phyloP scores from a whole-genome alignment of 257 asterid species.

The Solanum rostratum region DNA sequence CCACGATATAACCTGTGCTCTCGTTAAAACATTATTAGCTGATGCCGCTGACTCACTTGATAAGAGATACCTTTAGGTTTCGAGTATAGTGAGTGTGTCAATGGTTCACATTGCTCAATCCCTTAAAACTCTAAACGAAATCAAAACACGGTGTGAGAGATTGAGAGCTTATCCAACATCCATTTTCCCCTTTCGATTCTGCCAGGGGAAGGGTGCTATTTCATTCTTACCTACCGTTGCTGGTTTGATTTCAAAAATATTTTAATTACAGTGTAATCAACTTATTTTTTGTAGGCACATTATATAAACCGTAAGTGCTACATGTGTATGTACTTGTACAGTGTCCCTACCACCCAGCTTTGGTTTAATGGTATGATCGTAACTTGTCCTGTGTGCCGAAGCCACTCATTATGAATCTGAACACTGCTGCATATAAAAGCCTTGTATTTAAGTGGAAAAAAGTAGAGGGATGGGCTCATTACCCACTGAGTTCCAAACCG shows the following conservation, averaged over 20 bases:
- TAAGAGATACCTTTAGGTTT: neutral
- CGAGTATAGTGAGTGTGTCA: neutral
- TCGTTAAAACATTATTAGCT: neutral
- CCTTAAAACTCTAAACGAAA: neutral
- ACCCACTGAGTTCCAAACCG: neutral
- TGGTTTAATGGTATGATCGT: neutral
- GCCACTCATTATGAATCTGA: neutral
- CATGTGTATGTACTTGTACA: neutral
- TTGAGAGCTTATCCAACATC: neutral
- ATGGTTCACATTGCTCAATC: neutral
- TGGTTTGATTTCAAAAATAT: neutral
- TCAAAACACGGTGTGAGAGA: neutral
- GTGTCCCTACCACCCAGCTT: neutral
- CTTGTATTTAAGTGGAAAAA: neutral
- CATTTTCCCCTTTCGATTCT: neutral
- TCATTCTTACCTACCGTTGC: neutral
- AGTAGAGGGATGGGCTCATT: neutral
- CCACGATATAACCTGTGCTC: neutral
- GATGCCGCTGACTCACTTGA: neutral
- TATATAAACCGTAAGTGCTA: neutral
- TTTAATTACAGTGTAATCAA: neutral
- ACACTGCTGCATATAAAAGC: neutral
- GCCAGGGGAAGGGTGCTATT: neutral
- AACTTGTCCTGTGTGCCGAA: neutral
- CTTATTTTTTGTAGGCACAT: neutral